Evolutionary conservation across 2,329 filamentous ascomycete genomes (phyloP), one percentile per base, ranked within the genome.

Genomic region (Exophiala phaeomuriformis): DNA sequence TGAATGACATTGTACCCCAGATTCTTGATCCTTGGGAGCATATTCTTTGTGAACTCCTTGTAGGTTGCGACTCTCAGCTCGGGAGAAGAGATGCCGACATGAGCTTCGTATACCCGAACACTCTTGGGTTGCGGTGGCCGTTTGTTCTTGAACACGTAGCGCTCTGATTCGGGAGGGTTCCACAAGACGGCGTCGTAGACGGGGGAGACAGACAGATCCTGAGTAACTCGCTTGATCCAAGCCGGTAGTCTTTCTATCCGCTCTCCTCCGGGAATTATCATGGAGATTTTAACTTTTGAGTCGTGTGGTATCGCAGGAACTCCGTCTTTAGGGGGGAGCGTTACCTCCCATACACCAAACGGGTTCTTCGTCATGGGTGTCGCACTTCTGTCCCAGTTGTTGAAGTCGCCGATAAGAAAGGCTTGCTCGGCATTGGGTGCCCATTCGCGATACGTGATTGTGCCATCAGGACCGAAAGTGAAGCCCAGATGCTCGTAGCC

Each of bases 1-100:
- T 98, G 93, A 63, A 98, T 97, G 51, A 90, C 87, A 68, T 98
- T 97, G 76, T 98, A 98, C 39, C 91, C 93, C 41, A 97, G 77
- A 60, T 83, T 76, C 67, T 90, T 85, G 73, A 98, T 97, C 53
- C 91, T 82, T 10, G 91, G 90, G 5, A 98, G 80, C 79, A 95
- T 90, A 69, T 88, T 89, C 65, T 84, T 78, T 2, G 91, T 97
- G 69, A 98, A 98, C 72, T 98, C 90, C 70, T 96, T 95, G 80
- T 95, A 98, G 4, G 89, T 95, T 2, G 93, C 83, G 37, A 98
- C 90, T 61, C 82, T 84, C 58, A 85, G 81, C 60, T 97, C 91
- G 1, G 90, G 88, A 2, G 89, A 93, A 4, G 91, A 96, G 63
- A 98, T 98, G 47, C 93, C 93, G 40, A 98, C 90, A 66, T 98